Evolutionary conservation across 148 eudicot genomes (phyloP).

Genomic region (Rhododendron simsii): DNA sequence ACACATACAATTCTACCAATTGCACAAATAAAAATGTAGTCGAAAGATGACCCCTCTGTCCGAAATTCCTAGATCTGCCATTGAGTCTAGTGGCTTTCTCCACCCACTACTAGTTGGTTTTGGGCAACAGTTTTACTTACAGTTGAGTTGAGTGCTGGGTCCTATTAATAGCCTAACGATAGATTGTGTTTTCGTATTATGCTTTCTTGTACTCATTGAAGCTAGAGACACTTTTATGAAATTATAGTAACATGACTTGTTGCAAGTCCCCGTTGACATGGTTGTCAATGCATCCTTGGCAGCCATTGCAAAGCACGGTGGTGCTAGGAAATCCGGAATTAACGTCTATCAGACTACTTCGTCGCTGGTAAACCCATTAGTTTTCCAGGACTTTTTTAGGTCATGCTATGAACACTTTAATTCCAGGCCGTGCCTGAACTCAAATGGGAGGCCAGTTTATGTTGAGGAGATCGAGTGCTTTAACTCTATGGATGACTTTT

Average conservation of each 20-base stretch:
- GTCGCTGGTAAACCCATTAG: slow-evolving; percentile 80
- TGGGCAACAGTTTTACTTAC: too few species aligned
- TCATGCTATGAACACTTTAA: slow-evolving; percentile 63
- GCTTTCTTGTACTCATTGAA: too few species aligned
- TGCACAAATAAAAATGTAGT: too few species aligned
- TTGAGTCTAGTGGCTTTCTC: too few species aligned
- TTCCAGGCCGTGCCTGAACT: slow-evolving; percentile 52
- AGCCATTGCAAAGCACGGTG: slow-evolving; percentile 91
- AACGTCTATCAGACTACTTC: slow-evolving; percentile 85
- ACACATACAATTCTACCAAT: too few species aligned
- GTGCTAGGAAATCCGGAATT: slow-evolving; percentile 51
- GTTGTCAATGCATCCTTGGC: slow-evolving; percentile 87
- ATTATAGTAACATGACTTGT: not conserved
- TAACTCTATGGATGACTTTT: slow-evolving; percentile 76
- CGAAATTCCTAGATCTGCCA: too few species aligned
- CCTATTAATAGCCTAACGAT: too few species aligned
- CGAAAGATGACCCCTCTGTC: too few species aligned
- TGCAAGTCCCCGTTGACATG: slow-evolving; percentile 94
- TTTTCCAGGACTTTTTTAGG: slow-evolving; percentile 50
- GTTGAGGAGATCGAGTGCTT: slow-evolving; percentile 61
- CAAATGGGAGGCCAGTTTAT: slow-evolving; percentile 58
- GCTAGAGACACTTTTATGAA: too few species aligned
- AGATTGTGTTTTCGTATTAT: too few species aligned
- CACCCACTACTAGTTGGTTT: too few species aligned
- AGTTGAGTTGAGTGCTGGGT: too few species aligned